Evolutionary conservation across 768 basidiomycete species (phyloP).

Genomic region (Mycena haematopus): DNA sequence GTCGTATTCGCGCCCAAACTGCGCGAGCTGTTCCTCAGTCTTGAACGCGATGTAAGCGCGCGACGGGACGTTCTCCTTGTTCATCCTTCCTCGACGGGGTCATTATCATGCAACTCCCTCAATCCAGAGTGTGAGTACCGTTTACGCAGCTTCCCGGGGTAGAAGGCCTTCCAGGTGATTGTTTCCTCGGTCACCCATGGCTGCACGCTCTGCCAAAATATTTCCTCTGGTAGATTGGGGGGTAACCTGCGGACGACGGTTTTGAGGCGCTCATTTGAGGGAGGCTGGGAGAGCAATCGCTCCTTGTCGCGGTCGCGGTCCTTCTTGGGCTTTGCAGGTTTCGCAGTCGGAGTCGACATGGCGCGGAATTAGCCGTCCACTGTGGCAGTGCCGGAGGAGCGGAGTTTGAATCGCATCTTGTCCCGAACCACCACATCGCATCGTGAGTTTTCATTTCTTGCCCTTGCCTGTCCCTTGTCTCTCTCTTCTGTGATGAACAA

Average conservation of each 20-base stretch:
- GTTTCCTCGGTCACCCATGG: conserved; percentile 84
- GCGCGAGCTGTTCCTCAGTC: conserved; percentile 69
- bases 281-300: conserved; percentile 32
- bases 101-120: conserved; percentile 11
- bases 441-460: conserved; percentile 11
- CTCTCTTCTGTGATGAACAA: conserved; percentile 51
- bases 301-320: conserved; percentile 46
- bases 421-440: conserved; percentile 13
- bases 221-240: conserved; percentile 87
- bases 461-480: conserved; percentile 11
- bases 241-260: conserved; percentile 87
- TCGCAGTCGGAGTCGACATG: conserved; percentile 13
- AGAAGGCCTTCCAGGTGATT: conserved; percentile 68
- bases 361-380: conserved; percentile 11
- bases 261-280: conserved; percentile 72
- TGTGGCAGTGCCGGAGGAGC: not conserved
- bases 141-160: conserved; percentile 72
- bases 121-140: conserved; percentile 48
- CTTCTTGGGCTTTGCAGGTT: conserved; percentile 43
- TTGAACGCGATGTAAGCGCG: conserved; percentile 94
- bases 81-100: conserved; percentile 53
- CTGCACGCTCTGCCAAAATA: conserved; percentile 94
- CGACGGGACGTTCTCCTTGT: conserved; percentile 85
- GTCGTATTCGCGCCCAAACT: conserved; percentile 85
- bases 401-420: not conserved